Conservation (phyloP, 2,329 filamentous ascomycete species). For the Xylaria digitata region DNA sequence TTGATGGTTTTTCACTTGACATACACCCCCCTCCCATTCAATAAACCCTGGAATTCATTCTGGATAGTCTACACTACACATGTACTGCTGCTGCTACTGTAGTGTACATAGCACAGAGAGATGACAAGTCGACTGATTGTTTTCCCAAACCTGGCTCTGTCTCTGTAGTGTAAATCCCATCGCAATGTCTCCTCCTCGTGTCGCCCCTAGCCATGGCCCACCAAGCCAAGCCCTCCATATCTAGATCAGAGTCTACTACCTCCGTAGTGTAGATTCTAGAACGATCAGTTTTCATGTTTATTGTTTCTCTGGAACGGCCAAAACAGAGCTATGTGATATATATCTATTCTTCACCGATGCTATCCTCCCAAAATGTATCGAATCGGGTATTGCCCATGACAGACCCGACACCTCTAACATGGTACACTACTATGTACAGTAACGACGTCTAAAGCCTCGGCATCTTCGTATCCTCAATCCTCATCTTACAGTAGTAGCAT, state of each 20-base stretch:
- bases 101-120: constrained; percentile 1
- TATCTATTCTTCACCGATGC: constrained; percentile 17
- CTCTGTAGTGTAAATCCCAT: too few species aligned
- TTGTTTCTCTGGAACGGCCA: neutral
- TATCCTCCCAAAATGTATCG: neutral
- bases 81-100: neutral
- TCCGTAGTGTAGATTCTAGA: constrained; percentile 25
- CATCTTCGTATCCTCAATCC: too few species aligned
- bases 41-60: constrained; percentile 11
- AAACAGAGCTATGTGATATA: constrained; percentile 6
- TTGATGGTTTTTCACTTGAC: constrained; percentile 9
- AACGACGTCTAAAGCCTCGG: neutral
- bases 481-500: too few species aligned
- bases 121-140: constrained; percentile 32
- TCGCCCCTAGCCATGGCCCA: neutral
- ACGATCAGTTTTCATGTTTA: constrained; percentile 16
- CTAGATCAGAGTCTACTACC: constrained; percentile 11
- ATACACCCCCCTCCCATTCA: neutral
- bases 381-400: neutral
- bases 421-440: too few species aligned
- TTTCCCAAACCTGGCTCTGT: neutral
- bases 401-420: neutral
- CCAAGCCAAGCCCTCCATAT: constrained; percentile 16
- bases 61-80: neutral
- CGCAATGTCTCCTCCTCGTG: neutral